Conservation (phyloP, 768 basidiomycete species). For the Hericium coralloides region DNA sequence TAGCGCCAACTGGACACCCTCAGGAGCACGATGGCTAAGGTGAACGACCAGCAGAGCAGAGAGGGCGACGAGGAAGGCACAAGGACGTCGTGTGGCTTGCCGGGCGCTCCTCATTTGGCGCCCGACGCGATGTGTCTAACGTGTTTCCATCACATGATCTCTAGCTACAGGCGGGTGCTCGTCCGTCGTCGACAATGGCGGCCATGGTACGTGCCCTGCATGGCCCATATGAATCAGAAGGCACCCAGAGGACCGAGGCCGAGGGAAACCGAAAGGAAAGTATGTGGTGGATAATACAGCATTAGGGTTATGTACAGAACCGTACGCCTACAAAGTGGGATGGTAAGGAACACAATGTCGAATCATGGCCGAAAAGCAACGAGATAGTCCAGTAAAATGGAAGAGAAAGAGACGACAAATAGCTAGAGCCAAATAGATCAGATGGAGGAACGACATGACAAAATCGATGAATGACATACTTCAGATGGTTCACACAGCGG, state of each 20-base stretch:
- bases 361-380: background rate
- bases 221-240: background rate
- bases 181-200: too few relatives aligned
- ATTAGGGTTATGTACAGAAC: background rate
- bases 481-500: too few relatives aligned
- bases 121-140: slow-evolving; percentile 10
- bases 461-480: too few relatives aligned
- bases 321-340: background rate
- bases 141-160: slow-evolving; percentile 14
- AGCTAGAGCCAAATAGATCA: background rate
- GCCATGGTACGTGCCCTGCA: background rate
- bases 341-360: background rate
- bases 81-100: background rate
- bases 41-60: background rate
- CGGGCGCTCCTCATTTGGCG: background rate
- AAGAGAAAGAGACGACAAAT: background rate
- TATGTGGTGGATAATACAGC: background rate
- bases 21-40: background rate
- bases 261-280: background rate
- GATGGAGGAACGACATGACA: too few relatives aligned
- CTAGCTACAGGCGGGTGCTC: background rate
- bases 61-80: background rate
- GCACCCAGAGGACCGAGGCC: background rate
- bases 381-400: background rate
- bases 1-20: background rate